These are phyloP conservation scores for Cytospora leucostoma DNA, from an alignment of 2,329 filamentous ascomycete species.

Conservation along the genomic window DNA sequence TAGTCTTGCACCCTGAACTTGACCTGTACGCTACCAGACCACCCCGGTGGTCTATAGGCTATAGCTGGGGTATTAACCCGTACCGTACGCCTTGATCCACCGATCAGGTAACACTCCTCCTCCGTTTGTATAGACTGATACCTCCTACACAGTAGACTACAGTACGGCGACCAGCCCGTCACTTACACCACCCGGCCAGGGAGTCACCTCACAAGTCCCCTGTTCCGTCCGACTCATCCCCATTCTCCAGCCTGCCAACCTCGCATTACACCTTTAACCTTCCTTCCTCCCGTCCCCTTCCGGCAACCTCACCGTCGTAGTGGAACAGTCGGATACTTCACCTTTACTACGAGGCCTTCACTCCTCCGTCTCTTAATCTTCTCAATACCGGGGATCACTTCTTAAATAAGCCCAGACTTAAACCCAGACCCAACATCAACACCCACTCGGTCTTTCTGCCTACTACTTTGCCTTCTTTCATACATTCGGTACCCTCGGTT, in stretches of 20 bases:
- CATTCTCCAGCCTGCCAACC: constrained; percentile 16
- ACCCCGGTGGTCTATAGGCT: background rate
- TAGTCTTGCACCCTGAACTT: background rate
- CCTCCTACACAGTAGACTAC: constrained; percentile 5
- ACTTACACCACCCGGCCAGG: constrained; percentile 12
- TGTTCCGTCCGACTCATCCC: constrained; percentile 23
- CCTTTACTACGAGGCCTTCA: background rate
- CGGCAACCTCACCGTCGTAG: background rate
- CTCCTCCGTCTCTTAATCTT: background rate
- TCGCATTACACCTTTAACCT: constrained; percentile 7
- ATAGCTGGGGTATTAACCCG: background rate
- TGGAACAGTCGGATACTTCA: constrained; percentile 3
- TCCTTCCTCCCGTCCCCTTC: background rate
- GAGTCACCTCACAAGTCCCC: constrained; percentile 20
- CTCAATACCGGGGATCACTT: background rate
- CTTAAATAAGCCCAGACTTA: background rate
- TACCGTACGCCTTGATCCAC: background rate
- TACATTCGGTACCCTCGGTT: background rate
- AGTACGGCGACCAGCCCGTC: background rate
- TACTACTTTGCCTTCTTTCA: constrained; percentile 3
- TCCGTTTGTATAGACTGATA: background rate
- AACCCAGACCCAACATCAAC: background rate
- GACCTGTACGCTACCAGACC: no score
- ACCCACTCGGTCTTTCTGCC: constrained; percentile 10
- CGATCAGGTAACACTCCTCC: constrained; percentile 2